A percentile compares a stretch with the other conserved stretches of the same genome.
These are phyloP conservation scores for Puccinia coronata DNA, from an alignment of 1,284 basidiomycete genomes.

Conservation along the genomic window DNA sequence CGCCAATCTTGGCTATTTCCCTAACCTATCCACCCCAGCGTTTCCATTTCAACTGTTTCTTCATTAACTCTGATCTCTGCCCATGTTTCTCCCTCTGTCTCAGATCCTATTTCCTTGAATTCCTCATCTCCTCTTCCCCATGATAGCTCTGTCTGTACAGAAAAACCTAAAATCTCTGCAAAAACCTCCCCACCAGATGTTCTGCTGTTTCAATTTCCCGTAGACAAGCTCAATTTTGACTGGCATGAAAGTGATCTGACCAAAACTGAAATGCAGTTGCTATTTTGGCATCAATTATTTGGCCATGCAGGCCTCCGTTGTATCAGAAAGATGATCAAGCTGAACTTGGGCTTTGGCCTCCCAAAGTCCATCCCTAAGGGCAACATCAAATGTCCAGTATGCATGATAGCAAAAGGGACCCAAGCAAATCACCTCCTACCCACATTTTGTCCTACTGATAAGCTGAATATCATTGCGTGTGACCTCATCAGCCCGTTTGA, in stretches of 20 bases:
- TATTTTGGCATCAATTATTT: background rate
- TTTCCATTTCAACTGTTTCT: too few species aligned
- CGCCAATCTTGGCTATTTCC: background rate
- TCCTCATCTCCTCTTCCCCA: background rate
- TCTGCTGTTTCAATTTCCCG: background rate
- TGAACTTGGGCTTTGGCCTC: background rate
- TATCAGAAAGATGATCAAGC: background rate
- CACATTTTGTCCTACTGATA: background rate
- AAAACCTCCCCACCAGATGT: too few species aligned
- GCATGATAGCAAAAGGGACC: background rate
- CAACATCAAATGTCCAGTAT: background rate
- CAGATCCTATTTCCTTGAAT: background rate
- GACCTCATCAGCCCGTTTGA: conserved; percentile 12
- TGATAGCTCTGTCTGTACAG: too few species aligned
- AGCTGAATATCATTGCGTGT: background rate
- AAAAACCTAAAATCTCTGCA: too few species aligned
- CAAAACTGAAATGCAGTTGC: background rate
- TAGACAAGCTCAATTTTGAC: background rate
- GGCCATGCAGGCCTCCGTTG: background rate
- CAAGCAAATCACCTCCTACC: background rate
- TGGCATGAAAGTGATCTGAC: background rate
- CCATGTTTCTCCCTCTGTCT: background rate
- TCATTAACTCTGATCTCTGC: background rate
- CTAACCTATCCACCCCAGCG: background rate
- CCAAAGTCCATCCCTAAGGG: too few species aligned